Base-by-base conservation (phyloP, 257 asterid genomes). In the Linderniella brevidens region DNA sequence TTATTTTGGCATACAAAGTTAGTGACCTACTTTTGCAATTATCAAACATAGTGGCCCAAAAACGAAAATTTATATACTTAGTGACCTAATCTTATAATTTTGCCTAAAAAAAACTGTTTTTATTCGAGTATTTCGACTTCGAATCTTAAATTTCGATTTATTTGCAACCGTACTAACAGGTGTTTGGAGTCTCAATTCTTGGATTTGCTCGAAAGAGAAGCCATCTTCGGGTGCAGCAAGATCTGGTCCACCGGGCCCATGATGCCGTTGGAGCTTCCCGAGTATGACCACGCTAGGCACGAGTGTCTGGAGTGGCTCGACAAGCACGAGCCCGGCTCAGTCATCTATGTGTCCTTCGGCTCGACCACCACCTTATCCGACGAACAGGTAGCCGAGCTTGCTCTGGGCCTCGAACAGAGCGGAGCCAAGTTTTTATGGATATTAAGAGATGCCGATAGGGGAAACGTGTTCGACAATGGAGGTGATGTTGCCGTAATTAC, bases 191-290 rank as follows among this genome's bases (percentile, higher is more conserved):
- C 46, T 0, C 43, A 50, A 1, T 63, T 11, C 20, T 8, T 75
- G 40, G 72, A 71, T 1, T 4, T 75, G 0, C 35, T 71, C 6
- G 56, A 35, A 13, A 44, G 50, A 15, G 49, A 63, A 20, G 68
- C 48, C 32, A 18, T 57, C 0, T 19, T 19, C 11, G 58, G 48
- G 3, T 14, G 14, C 3, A 49, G 56, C 4, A 68, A 60, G 25
- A 46, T 37, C 5, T 75, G 74, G 74, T 71, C 72, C 0, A 53
- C 71, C 11, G 79, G 83, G 48, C 83, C 83, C 0, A 18, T 60
- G 37, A 18, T 71, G 0, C 72, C 72, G 0, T 12, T 59, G 13
- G 60, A 46, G 1, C 2, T 17, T 5, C 35, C 19, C 17, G 1
- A 11, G 17, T 8, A 3, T 32, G 0, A n/a, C 55, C 17, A 14